phyloP scores from a whole-genome alignment of 2,329 filamentous ascomycete species.

The Fusarium sp. region DNA sequence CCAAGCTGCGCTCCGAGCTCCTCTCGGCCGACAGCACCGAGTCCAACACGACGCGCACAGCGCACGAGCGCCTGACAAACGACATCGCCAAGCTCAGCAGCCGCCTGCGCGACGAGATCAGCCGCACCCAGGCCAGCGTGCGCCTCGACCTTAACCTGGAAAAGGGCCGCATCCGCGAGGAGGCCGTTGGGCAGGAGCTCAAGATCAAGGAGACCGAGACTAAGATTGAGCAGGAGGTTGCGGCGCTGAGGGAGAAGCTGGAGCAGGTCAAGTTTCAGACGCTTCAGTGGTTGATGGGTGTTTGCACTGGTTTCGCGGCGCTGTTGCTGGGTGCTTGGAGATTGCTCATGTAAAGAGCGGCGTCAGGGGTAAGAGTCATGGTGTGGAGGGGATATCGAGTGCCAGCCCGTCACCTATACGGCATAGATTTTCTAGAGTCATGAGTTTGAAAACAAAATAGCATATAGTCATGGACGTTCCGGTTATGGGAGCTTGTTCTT shows the following conservation, averaged over 20 bases:
- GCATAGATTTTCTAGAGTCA: constrained; percentile 39
- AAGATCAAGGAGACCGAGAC: constrained; percentile 99
- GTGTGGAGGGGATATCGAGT: not conserved
- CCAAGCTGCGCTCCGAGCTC: constrained; percentile 94
- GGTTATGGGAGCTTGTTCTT: not conserved
- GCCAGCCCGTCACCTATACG: constrained; percentile 32
- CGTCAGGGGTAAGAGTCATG: not conserved
- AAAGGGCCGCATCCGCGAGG: constrained; percentile 95
- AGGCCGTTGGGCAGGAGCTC: constrained; percentile 95
- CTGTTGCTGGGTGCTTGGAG: constrained; percentile 77
- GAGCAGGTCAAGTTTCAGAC: constrained; percentile 99
- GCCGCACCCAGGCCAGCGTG: constrained; percentile 92
- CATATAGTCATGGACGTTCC: not conserved
- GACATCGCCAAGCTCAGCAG: constrained; percentile 95
- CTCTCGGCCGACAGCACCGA: constrained; percentile 93
- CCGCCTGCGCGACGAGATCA: constrained; percentile 91
- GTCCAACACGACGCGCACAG: constrained; percentile 85
- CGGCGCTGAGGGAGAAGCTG: constrained; percentile 87
- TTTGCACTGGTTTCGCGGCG: constrained; percentile 75
- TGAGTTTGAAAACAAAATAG: constrained; percentile 14
- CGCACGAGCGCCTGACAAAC: constrained; percentile 92
- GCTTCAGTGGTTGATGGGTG: constrained; percentile 96
- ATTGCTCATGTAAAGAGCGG: constrained; percentile 68
- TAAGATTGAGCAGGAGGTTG: constrained; percentile 97
- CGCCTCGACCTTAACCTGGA: constrained; percentile 94